Base-by-base conservation (phyloP, 495 filamentous ascomycete species). In the Astrothelium macrocarpum region DNA sequence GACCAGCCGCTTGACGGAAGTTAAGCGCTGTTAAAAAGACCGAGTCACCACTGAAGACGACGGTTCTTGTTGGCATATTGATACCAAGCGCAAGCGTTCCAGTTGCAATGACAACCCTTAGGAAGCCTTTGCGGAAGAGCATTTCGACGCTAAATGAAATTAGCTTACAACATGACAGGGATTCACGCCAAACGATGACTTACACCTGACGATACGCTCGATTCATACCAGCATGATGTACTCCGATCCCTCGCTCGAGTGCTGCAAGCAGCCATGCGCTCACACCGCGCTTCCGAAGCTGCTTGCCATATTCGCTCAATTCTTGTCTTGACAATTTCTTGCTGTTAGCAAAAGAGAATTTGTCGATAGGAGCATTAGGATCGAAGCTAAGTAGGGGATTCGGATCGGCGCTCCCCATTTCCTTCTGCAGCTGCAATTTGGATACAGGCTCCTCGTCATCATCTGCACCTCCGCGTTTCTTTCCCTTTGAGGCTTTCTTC, bases 51-150 rank as follows among this genome's bases (percentile, higher is more conserved):
- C 78, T 81, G 71, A 92, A 92, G 4, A 91, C 82, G 10, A 90
- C 87, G 0, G 89, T 92, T 67, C 87, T 88, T 69, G 88, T 90
- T 25, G 89, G 89, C 89, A 90, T 91, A 64, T 91, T 92, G 74
- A 92, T 89, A 72, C 89, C 89, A 26, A 92, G 75, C 36, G 84
- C 84, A 14, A 91, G 77, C 0, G 88, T 90, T 0, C 89, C 89
- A 12, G 88, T 92, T 0, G 89, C 88, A 53, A 91, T 81, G 11
- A 90, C 82, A n/a, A 89, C 84, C 3, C 84, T 78, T 11, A 91
- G 75, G 65, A 77, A 91, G 0, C 89, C 87, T 68, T 83, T 87
- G 14, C 89, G 81, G 72, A 91, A 92, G 0, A 91, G 75, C 68
- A 87, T 85, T 68, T 89, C 86, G 16, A 87, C 84, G 39, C 32